Percentiles rank a stretch among this genome's conserved stretches.
These are phyloP conservation scores for Mycena sp. DNA, from an alignment of 1,284 basidiomycete species.

Conservation along the genomic window DNA sequence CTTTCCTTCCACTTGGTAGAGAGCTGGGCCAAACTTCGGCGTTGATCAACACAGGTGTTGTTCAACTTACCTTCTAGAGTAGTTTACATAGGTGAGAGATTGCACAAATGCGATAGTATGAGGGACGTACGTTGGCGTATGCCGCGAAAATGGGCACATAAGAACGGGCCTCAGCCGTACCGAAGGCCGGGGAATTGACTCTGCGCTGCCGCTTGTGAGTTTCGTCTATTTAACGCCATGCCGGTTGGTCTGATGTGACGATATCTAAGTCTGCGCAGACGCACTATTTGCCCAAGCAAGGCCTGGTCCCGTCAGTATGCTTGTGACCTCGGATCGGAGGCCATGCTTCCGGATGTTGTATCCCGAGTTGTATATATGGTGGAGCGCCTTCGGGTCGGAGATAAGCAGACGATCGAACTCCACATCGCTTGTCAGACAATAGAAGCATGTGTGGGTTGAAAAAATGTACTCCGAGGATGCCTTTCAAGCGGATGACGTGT, in stretches of 20 bases:
- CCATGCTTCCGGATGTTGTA: slow-evolving; percentile 56
- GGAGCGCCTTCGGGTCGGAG: slow-evolving; percentile 56
- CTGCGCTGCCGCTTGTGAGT: slow-evolving; percentile 45
- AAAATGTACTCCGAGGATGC: slow-evolving; percentile 54
- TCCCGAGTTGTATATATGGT: slow-evolving; percentile 57
- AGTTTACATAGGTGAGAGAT: neutral
- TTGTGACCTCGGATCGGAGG: slow-evolving; percentile 53
- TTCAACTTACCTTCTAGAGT: slow-evolving; percentile 1
- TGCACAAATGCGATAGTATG: neutral
- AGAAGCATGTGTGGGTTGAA: neutral
- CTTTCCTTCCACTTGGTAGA: slow-evolving; percentile 51
- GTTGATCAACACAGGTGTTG: neutral
- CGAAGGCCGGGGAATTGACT: slow-evolving; percentile 48
- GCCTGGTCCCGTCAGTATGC: slow-evolving; percentile 54
- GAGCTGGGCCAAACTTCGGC: slow-evolving; percentile 40
- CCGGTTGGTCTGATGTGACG: neutral
- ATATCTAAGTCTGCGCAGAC: neutral
- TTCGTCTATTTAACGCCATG: slow-evolving; percentile 30
- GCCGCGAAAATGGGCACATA: slow-evolving; percentile 30
- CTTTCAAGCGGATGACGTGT: slow-evolving; percentile 59
- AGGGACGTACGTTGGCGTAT: slow-evolving; percentile 10
- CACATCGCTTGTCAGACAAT: neutral
- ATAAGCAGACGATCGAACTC: slow-evolving; percentile 55
- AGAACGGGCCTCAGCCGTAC: slow-evolving; percentile 21
- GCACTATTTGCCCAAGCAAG: slow-evolving; percentile 32